Conservation (phyloP, 2,329 filamentous ascomycete genomes). For the Phialophora macrospora region DNA sequence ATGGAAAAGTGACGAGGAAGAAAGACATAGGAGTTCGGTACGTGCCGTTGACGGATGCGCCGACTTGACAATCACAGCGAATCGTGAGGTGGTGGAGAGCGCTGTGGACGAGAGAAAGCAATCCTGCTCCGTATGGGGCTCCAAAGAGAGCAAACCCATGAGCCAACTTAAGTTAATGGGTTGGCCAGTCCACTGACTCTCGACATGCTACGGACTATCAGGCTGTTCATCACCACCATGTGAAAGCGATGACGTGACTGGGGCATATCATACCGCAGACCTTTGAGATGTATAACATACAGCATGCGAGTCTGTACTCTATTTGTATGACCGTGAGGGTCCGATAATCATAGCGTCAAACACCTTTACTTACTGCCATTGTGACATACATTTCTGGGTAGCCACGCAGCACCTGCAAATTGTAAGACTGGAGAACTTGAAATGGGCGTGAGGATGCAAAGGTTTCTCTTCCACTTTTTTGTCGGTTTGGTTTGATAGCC, state of each 20-base stretch:
- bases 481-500: not conserved
- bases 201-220: not conserved
- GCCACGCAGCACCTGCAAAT: not conserved
- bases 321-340: not conserved
- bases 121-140: not conserved
- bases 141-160: not conserved
- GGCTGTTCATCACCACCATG: not conserved
- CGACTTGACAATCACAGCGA: slow-evolving; percentile 42
- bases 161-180: not conserved
- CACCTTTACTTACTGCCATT: not conserved
- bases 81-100: not conserved
- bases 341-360: not conserved
- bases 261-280: not conserved
- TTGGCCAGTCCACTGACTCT: not conserved
- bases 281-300: not conserved
- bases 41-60: slow-evolving; percentile 67
- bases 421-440: not conserved
- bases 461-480: not conserved
- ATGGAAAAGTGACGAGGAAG: slow-evolving; percentile 61
- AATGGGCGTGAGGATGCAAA: not conserved
- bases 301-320: not conserved
- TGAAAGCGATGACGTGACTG: not conserved
- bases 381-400: not conserved
- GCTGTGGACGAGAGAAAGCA: not conserved
- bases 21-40: slow-evolving; percentile 67